These are phyloP conservation scores for Aspergillus texensis DNA, from an alignment of 2,329 filamentous ascomycete genomes.

Conservation along the genomic window DNA sequence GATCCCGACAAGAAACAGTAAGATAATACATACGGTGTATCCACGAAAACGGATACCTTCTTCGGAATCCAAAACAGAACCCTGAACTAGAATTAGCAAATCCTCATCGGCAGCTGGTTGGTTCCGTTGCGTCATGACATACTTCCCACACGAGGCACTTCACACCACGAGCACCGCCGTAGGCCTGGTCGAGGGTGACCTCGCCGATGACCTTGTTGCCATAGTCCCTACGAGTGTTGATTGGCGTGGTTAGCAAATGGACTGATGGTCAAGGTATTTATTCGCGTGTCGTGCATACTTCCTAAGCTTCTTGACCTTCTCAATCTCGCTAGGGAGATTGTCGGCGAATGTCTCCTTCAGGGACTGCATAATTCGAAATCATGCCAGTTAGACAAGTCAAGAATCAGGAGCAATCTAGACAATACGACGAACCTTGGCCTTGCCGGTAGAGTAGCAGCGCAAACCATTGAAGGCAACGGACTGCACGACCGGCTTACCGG, in stretches of 20 bases:
- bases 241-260: slow-evolving; percentile 23
- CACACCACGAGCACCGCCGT: slow-evolving; percentile 98
- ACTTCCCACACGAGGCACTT: slow-evolving; percentile 98
- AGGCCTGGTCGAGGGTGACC: slow-evolving; percentile 98
- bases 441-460: slow-evolving; percentile 85
- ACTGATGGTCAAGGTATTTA: not conserved
- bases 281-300: slow-evolving; percentile 65
- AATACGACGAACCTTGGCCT: slow-evolving; percentile 69
- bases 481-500: slow-evolving; percentile 69
- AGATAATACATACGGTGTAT: slow-evolving; percentile 68
- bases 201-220: slow-evolving; percentile 95
- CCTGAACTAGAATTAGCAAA: slow-evolving; percentile 42
- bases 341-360: slow-evolving; percentile 98
- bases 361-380: slow-evolving; percentile 61
- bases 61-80: slow-evolving; percentile 95
- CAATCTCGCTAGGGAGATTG: slow-evolving; percentile 91
- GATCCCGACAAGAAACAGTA: not conserved
- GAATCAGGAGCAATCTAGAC: slow-evolving; percentile 29
- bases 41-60: slow-evolving; percentile 99
- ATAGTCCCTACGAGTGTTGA: slow-evolving; percentile 68
- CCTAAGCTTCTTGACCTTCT: slow-evolving; percentile 98
- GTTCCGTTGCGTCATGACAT: slow-evolving; percentile 12
- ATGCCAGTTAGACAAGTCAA: slow-evolving; percentile 28
- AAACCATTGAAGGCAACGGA: slow-evolving; percentile 76
- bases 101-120: not conserved